phyloP scores from a whole-genome alignment of 805 yeast genomes.

The Brettanomyces bruxellensis region DNA sequence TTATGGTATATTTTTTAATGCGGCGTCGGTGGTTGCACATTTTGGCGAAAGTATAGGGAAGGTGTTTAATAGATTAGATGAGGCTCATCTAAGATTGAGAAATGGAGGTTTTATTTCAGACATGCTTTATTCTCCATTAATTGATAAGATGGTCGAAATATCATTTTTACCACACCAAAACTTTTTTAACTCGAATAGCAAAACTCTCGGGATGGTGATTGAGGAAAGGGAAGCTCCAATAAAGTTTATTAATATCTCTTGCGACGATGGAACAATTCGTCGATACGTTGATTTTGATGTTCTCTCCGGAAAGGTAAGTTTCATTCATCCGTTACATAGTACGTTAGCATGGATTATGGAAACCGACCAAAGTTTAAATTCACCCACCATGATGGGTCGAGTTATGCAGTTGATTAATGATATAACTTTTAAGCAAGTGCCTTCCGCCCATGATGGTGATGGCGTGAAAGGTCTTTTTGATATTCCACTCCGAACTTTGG shows the following conservation, averaged over 20 bases:
- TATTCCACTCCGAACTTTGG: constrained; percentile 69
- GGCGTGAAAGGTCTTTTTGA: constrained; percentile 41
- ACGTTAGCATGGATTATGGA: constrained; percentile 66
- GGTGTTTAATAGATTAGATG: constrained; percentile 25
- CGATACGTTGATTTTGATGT: constrained; percentile 33
- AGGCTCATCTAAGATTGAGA: constrained; percentile 4
- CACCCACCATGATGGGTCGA: constrained; percentile 3
- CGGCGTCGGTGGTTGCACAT: constrained; percentile 58
- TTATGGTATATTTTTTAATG: constrained; percentile 64
- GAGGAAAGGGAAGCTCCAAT: constrained; percentile 19
- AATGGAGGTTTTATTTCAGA: constrained; percentile 1
- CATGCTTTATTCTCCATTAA: not conserved
- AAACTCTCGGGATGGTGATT: constrained; percentile 4
- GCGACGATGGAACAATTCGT: constrained; percentile 12
- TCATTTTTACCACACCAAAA: constrained; percentile 4
- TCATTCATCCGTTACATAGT: constrained; percentile 75
- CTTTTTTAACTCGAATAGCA: not conserved
- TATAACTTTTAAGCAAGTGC: constrained; percentile 1
- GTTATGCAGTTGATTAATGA: constrained; percentile 8
- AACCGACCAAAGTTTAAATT: constrained; percentile 24
- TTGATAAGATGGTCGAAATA: constrained; percentile 6
- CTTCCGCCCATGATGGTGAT: constrained; percentile 7
- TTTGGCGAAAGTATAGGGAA: constrained; percentile 47
- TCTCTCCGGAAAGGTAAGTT: constrained; percentile 44
- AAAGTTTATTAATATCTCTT: constrained; percentile 10